Base-by-base conservation (phyloP, 257 asterid genomes). In the Primulina huaijiensis region DNA sequence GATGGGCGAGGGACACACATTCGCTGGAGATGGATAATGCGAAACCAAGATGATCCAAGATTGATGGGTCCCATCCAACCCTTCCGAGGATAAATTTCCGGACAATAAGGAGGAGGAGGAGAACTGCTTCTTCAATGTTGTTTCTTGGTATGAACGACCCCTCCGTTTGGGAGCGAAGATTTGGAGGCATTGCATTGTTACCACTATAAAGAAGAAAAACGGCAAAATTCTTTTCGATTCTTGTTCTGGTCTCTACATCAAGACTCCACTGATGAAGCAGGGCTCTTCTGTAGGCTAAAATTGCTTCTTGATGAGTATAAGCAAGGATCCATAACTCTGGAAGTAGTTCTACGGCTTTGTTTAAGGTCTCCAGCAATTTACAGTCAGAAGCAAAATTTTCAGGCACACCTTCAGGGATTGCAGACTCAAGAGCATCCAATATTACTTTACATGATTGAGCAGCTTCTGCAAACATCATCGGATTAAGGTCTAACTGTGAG, bases 111-210 rank as follows among this genome's bases (percentile, higher is more conserved):
- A 88, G 77, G 8, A 92, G 88, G 37, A 92, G 82, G 19, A 92
- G 94, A 72, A 92, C 63, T 23, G 98, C 96, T 80, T 92, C 97
- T 79, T 92, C 98, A 25, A 87, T 72, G 34, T 92, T 92, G 87
- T 84, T 90, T 70, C 74, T 82, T 0, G 97, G 98, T 72, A 88
- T 59, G 74, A 81, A 92, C 2, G 96, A 85, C 17, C 87, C 91
- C 65, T 88, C 98, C 76, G 77, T 73, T 62, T 92, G 98, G 7
- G 82, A 82, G 23, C 96, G 95, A 64, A 92, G 97, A 78, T 80
- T 90, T 17, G 98, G 98, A 29, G 98, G 89, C 64, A 78, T 62
- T 5, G 97, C 95, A 34, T 88, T 92, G 62, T 81, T 75, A 29
- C 97, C 98, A 55, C 98, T 85, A 80, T 90, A 92, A 9, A 92